These are phyloP conservation scores for Rhizoclosmatium globosum DNA, from an alignment of 192 early-diverging fungal species.

Conservation along the genomic window DNA sequence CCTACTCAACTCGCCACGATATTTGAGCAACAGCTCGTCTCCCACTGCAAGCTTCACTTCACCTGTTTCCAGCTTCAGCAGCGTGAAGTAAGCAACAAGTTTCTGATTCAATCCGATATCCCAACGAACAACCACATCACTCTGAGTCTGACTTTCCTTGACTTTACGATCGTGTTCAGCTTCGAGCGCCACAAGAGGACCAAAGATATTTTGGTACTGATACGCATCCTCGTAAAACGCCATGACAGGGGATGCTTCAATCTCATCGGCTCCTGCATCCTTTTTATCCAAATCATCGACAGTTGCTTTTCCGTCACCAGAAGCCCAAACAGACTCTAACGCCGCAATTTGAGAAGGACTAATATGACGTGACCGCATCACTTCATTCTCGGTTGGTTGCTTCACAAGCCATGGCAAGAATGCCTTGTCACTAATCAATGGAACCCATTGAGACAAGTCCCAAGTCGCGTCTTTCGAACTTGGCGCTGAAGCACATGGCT, in stretches of 20 bases:
- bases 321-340: constrained; percentile 93
- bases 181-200: constrained; percentile 93
- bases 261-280: constrained; percentile 62
- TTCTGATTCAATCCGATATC: constrained; percentile 94
- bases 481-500: constrained; percentile 90
- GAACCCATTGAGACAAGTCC: constrained; percentile 97
- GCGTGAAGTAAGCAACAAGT: constrained; percentile 88
- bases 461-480: constrained; percentile 91
- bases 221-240: constrained; percentile 93
- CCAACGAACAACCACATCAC: constrained; percentile 96
- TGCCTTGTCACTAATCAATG: constrained; percentile 93
- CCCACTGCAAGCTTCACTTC: constrained; percentile 93
- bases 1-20: constrained; percentile 83
- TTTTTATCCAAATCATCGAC: constrained; percentile 84
- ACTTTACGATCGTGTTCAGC: constrained; percentile 89
- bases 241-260: constrained; percentile 84
- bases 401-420: constrained; percentile 96
- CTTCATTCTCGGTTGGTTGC: constrained; percentile 84
- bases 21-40: constrained; percentile 90
- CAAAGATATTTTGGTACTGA: constrained; percentile 97
- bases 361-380: constrained; percentile 83
- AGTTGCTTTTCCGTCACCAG: constrained; percentile 67
- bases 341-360: constrained; percentile 82
- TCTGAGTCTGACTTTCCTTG: constrained; percentile 95
- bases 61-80: constrained; percentile 90